phyloP scores from a whole-genome alignment of 805 yeast genomes.

The Candida manassasensis region DNA sequence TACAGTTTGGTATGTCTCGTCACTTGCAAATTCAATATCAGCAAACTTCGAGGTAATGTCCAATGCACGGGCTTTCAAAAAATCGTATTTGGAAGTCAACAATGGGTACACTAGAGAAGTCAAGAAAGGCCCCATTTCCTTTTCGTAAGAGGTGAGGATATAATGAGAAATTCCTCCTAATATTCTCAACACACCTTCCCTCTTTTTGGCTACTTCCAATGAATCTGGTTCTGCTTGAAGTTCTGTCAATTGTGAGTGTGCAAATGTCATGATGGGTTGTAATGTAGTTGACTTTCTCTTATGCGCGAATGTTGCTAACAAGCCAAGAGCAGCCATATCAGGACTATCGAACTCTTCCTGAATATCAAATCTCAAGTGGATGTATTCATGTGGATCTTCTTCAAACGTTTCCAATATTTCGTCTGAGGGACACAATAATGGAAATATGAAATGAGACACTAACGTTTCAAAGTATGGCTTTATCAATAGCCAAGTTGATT shows the following conservation, averaged over 20 bases:
- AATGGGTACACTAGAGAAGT: constrained; percentile 65
- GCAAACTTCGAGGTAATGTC: constrained; percentile 64
- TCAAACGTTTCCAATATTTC: constrained; percentile 71
- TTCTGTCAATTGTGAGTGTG: constrained; percentile 35
- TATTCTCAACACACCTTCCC: constrained; percentile 77
- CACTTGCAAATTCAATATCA: constrained; percentile 45
- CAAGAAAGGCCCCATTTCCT: constrained; percentile 63
- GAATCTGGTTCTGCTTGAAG: constrained; percentile 33
- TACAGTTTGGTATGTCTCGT: constrained; percentile 18
- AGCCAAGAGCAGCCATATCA: constrained; percentile 72
- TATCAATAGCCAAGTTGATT: constrained; percentile 60
- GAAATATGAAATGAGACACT: constrained; percentile 68
- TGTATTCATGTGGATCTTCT: constrained; percentile 83
- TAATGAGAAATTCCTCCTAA: constrained; percentile 68
- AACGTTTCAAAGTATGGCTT: constrained; percentile 62
- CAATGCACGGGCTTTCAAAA: constrained; percentile 72
- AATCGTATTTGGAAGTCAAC: constrained; percentile 55
- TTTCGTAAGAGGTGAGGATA: constrained; percentile 51
- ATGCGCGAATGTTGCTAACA: constrained; percentile 66
- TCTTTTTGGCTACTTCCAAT: constrained; percentile 50
- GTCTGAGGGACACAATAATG: constrained; percentile 66
- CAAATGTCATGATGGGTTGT: constrained; percentile 56
- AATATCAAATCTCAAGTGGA: constrained; percentile 57
- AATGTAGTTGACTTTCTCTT: constrained; percentile 60
- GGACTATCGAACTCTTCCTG: constrained; percentile 61